Base-by-base conservation (phyloP, 495 filamentous ascomycete species). In the Aspergillus homomorphus region DNA sequence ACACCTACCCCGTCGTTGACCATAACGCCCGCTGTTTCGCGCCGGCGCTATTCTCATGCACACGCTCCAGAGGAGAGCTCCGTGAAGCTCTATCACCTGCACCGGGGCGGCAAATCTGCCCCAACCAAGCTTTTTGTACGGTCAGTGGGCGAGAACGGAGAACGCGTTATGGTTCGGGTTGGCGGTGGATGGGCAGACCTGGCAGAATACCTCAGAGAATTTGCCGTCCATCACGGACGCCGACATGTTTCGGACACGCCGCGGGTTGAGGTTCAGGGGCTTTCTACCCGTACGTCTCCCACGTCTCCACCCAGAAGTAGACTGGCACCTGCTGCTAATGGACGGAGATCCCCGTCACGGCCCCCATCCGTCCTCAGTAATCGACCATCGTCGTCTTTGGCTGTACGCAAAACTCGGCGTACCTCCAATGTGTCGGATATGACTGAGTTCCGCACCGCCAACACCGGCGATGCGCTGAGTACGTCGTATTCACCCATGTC, bases 171-270 rank as follows among this genome's bases (percentile, higher is more conserved):
- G 92, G 95, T 97, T 9, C 88, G 94, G 55, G 91, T 98, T 20
- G 94, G 94, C 16, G 94, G 94, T 57, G 94, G 94, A 38, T 98
- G 94, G 94, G 89, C 91, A 15, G 94, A 98, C 68, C 76, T 98
- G 21, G 91, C 87, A 23, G 93, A 96, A 71, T 98, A 96, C 67
- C 79, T 98, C n/a, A 86, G 88, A 61, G 90, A 96, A 68, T 98
- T 96, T 65, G 91, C 90, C 20, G 81, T 84, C 46, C 94, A 98
- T 70, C 94, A 98, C 68, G 88, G 90, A 20, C 72, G 73, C 30
- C 74, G 78, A 22, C 71, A 73, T 42, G 68, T 74, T 4, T 70
- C 72, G 15, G 73, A 77, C 44, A 73, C 75, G 4, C 74, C 77
- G 22, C 68, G 68, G 19, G 75, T 78, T 5, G 77, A 78, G 53